Percentiles rank a stretch among this genome's conserved stretches.
These are phyloP conservation scores for Cladophialophora yegresii DNA, from an alignment of 2,329 filamentous ascomycete species.

Conservation along the genomic window DNA sequence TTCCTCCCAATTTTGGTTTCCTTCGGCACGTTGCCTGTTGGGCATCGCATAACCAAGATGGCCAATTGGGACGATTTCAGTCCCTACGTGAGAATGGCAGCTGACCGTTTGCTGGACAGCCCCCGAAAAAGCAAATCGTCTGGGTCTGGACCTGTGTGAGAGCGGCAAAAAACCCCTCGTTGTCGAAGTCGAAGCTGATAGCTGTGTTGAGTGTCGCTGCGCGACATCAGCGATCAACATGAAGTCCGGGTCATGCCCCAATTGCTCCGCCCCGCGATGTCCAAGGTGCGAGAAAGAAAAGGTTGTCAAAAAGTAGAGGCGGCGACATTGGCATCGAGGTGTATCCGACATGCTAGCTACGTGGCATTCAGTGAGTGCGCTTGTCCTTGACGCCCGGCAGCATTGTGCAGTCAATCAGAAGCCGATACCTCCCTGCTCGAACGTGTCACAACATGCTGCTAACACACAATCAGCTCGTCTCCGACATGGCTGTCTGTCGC, in stretches of 20 bases:
- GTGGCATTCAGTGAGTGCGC: background rate
- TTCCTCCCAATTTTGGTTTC: background rate
- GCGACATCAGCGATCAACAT: constrained; percentile 1
- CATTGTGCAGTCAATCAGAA: background rate
- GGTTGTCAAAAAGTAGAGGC: background rate
- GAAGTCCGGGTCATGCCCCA: background rate
- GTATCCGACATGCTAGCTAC: background rate
- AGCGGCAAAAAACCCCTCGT: too few species aligned
- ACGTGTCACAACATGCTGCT: background rate
- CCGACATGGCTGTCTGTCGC: background rate
- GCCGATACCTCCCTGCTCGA: background rate
- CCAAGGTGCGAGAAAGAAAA: background rate
- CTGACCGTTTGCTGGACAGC: background rate
- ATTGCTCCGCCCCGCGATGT: background rate
- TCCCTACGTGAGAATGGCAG: background rate
- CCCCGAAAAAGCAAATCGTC: background rate
- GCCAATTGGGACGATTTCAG: background rate
- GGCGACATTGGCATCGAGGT: background rate
- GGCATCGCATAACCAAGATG: background rate
- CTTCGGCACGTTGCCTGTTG: background rate
- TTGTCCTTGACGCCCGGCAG: background rate
- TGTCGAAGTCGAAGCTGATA: background rate
- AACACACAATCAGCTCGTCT: background rate
- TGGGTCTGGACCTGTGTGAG: constrained; percentile 4
- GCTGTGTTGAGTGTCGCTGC: background rate